Conservation (phyloP, 1,284 basidiomycete species). For the Puccinia horiana region DNA sequence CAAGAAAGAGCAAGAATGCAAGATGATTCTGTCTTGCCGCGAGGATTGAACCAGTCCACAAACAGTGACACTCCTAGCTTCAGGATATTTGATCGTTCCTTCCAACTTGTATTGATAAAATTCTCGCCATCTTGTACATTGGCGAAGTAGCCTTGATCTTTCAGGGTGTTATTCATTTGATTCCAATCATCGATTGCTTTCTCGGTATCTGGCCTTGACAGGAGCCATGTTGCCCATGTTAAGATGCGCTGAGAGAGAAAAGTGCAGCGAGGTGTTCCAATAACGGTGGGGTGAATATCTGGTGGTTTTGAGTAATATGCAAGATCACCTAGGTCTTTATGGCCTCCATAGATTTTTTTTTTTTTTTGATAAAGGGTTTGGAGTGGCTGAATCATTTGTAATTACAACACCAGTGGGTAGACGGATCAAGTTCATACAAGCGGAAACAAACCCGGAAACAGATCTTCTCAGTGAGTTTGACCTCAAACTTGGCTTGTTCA, state of each 20-base stretch:
- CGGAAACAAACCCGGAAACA: conserved; percentile 25
- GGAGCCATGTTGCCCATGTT: conserved; percentile 27
- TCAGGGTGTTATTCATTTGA: not conserved
- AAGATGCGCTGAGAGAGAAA: conserved; percentile 10
- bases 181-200: conserved; percentile 9
- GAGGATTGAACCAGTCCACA: conserved; percentile 44
- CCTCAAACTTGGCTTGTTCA: not conserved
- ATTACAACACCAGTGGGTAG: not conserved
- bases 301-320: not conserved
- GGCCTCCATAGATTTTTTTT: not conserved
- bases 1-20: conserved; percentile 27
- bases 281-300: not conserved
- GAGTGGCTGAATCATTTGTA: conserved; percentile 6
- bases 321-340: conserved; percentile 6
- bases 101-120: not conserved
- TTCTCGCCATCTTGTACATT: conserved; percentile 20
- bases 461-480: not conserved
- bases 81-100: not conserved
- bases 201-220: conserved; percentile 26
- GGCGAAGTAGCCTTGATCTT: not conserved
- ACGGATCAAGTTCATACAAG: conserved; percentile 2
- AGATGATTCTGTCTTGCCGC: conserved; percentile 15
- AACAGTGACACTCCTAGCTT: conserved; percentile 13
- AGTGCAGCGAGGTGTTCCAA: not conserved
- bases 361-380: not conserved